Percentiles rank a stretch among this genome's conserved stretches.
Conservation (phyloP, 495 filamentous ascomycete species). For the Penicillium coprophilum region DNA sequence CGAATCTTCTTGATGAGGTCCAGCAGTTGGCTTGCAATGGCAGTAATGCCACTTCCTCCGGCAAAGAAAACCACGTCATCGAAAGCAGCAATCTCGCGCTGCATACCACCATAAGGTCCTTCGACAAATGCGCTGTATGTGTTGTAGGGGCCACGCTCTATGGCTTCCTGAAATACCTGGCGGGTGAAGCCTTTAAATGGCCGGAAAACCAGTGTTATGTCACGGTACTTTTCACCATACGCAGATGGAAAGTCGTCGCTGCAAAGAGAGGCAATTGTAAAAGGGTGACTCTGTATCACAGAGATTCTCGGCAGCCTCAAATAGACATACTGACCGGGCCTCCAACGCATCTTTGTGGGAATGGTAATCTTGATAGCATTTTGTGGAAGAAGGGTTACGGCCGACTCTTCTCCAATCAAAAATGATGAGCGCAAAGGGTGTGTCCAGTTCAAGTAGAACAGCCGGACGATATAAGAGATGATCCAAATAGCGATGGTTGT, state of each 20-base stretch:
- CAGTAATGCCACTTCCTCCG: conserved; percentile 91
- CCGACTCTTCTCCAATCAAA: conserved; percentile 83
- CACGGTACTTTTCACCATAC: conserved; percentile 81
- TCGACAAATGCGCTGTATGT: conserved; percentile 90
- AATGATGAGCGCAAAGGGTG: conserved; percentile 73
- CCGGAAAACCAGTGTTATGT: conserved; percentile 86
- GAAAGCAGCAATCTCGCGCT: conserved; percentile 85
- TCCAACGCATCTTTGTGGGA: conserved; percentile 89
- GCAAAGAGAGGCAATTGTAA: conserved; percentile 90
- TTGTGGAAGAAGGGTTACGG: conserved; percentile 82
- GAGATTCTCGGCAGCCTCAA: conserved; percentile 90
- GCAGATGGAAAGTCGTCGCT: conserved; percentile 83
- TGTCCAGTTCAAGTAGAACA: conserved; percentile 83
- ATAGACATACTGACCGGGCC: conserved; percentile 92
- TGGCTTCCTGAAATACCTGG: conserved; percentile 71
- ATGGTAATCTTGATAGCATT: conserved; percentile 92
- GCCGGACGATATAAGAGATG: conserved; percentile 59
- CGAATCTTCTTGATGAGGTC: conserved; percentile 93
- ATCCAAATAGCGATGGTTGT: conserved; percentile 79
- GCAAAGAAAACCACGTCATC: conserved; percentile 91
- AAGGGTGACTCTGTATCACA: conserved; percentile 88
- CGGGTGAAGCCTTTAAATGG: conserved; percentile 88
- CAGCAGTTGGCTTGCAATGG: conserved; percentile 83
- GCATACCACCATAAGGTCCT: conserved; percentile 93
- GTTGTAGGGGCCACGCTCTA: conserved; percentile 77